Evolutionary conservation across 2,329 filamentous ascomycete genomes (phyloP).

Genomic region (Neocatenulostroma microsporum): DNA sequence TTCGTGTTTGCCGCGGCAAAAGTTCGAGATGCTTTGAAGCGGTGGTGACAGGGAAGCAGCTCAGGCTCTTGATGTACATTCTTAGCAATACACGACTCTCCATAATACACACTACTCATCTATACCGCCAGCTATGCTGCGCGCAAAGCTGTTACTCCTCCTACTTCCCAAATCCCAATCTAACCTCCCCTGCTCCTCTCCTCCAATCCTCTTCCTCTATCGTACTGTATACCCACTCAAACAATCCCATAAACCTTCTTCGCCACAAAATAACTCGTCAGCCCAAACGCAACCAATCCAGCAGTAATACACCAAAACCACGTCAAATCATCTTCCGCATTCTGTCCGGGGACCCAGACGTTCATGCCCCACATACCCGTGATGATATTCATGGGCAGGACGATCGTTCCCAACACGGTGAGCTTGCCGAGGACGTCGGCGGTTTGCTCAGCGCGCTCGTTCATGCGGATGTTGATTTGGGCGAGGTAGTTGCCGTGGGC

Average conservation of each 20-base stretch:
- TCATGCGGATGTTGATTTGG: slow-evolving; percentile 85
- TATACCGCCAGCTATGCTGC: too few relatives aligned
- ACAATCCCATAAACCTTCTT: slow-evolving; percentile 79
- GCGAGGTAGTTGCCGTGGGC: slow-evolving; percentile 95
- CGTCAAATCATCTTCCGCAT: slow-evolving; percentile 40
- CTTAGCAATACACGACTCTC: too few relatives aligned
- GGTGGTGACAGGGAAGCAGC: too few relatives aligned
- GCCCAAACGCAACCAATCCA: slow-evolving; percentile 68
- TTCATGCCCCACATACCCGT: slow-evolving; percentile 88
- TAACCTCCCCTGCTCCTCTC: too few relatives aligned
- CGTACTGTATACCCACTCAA: slow-evolving; percentile 32
- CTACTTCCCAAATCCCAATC: too few relatives aligned
- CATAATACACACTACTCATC: too few relatives aligned
- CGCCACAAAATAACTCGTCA: slow-evolving; percentile 71
- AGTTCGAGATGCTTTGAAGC: too few relatives aligned
- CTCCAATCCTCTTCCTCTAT: too few relatives aligned
- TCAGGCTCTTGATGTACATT: too few relatives aligned
- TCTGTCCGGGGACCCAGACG: slow-evolving; percentile 61
- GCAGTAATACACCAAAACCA: slow-evolving; percentile 61
- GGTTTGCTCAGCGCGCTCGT: slow-evolving; percentile 76
- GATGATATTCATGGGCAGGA: slow-evolving; percentile 92
- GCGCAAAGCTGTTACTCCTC: too few relatives aligned
- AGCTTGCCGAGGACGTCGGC: slow-evolving; percentile 92
- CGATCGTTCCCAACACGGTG: slow-evolving; percentile 83
- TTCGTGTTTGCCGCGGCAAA: too few relatives aligned